Percentiles rank a stretch among this genome's conserved stretches.
phyloP scores from a whole-genome alignment of 2,329 filamentous ascomycete genomes.

The Hypoxylon sp. region DNA sequence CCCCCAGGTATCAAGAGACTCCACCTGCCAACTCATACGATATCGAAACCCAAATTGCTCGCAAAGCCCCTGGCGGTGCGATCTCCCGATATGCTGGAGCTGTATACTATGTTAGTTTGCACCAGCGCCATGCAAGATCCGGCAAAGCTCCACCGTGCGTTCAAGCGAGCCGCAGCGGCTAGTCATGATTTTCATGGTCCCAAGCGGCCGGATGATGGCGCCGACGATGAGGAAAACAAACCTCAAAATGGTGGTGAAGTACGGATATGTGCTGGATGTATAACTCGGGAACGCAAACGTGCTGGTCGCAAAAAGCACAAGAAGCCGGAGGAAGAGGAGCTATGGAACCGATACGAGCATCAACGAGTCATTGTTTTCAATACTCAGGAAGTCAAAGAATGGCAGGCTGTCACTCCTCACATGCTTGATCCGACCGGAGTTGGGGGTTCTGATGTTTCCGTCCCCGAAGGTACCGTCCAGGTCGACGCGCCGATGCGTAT shows the following conservation, averaged over 20 bases:
- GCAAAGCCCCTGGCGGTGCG: conserved; percentile 78
- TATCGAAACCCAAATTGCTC: conserved; percentile 93
- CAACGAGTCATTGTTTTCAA: conserved; percentile 93
- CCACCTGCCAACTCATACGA: conserved; percentile 89
- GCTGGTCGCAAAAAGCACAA: conserved; percentile 94
- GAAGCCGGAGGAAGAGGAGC: conserved; percentile 91
- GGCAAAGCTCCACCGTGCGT: conserved; percentile 75
- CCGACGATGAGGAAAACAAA: conserved; percentile 76
- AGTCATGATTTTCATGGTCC: conserved; percentile 52
- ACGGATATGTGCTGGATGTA: conserved; percentile 91
- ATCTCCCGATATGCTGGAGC: conserved; percentile 81
- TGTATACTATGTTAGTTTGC: conserved; percentile 87
- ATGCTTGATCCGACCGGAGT: conserved; percentile 61
- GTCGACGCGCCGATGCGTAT: conserved; percentile 94
- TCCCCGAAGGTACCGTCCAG: conserved; percentile 76
- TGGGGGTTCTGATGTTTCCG: conserved; percentile 61
- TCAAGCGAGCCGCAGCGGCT: conserved; percentile 69
- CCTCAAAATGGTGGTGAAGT: conserved; percentile 94
- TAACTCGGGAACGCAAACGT: conserved; percentile 90
- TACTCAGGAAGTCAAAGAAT: conserved; percentile 87
- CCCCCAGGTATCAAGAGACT: conserved; percentile 83
- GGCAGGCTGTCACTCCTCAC: conserved; percentile 74
- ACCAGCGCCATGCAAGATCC: conserved; percentile 89
- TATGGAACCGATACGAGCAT: conserved; percentile 85
- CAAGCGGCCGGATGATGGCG: conserved; percentile 57